Evolutionary conservation across 768 basidiomycete species (phyloP), one percentile per base, ranked within the genome.

Genomic region (Mycena pura): DNA sequence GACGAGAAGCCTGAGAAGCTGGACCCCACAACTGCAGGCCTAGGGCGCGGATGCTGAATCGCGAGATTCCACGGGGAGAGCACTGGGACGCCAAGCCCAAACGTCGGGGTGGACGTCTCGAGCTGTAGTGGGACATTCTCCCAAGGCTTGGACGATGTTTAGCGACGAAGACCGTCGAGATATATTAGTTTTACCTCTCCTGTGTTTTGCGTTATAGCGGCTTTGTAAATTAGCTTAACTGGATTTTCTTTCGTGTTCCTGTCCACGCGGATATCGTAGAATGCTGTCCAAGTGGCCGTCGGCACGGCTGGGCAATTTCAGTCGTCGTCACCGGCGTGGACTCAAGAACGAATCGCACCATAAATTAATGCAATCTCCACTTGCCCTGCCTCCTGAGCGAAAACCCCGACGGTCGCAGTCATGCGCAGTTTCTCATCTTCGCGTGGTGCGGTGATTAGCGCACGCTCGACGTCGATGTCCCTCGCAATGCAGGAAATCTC

Each of bases 191-290:
- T 7, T 27, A 76, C 80, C 72, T 82, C 80, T 19, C 76, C 79
- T 1, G 79, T 79, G 27, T 52, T 68, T 62, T 82, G 80, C 2
- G 67, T 72, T 22, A 82, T 72, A 6, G 68, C 60, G 0, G 77
- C 80, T 60, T 80, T 81, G 69, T 82, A 81, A 2, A 76, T 62
- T 2, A 82, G 63, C 0, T 68, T 71, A 2, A 78, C 63, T 0
- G 74, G 65, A 11, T 72, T 70, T 4, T 77, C 73, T 34, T 73
- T 73, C 4, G 74, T 58, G 14, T 77, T 61, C 60, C 72, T 80
- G 39, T 79, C 68, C 15, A 77, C 80, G 1, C 80, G 73, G 32
- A 80, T 70, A 54, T 80, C 77, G 36, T 82, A 80, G 9, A 60
- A 60, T 3, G 80, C 71, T 17, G 36, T 64, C 79, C 80, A 82